phyloP scores from a whole-genome alignment of 2,329 filamentous ascomycete genomes.

The Geoglossum cookeanum region DNA sequence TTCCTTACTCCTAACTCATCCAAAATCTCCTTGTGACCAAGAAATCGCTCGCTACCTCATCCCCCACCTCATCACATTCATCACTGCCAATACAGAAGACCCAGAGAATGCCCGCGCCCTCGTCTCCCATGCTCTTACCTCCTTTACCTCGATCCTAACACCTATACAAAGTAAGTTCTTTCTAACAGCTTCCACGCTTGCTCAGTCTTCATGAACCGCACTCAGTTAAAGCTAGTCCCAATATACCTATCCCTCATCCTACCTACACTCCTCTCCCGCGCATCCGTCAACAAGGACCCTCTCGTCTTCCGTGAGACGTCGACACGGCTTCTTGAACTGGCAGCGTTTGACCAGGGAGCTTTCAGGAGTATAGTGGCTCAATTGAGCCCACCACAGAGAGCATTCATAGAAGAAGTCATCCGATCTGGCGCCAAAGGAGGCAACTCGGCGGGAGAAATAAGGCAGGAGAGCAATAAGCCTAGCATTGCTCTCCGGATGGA shows the following conservation, averaged over 20 bases:
- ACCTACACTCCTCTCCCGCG: not conserved
- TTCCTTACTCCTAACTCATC: constrained; percentile 52
- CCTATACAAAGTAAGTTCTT: constrained; percentile 15
- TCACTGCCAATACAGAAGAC: constrained; percentile 54
- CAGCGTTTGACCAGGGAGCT: constrained; percentile 47
- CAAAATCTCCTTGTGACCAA: constrained; percentile 41
- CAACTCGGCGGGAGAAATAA: constrained; percentile 16
- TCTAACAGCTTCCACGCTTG: not conserved
- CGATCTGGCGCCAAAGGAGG: constrained; percentile 26
- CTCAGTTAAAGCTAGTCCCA: not conserved
- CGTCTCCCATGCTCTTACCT: constrained; percentile 42
- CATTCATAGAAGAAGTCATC: constrained; percentile 66
- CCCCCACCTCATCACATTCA: constrained; percentile 57
- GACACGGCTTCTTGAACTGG: constrained; percentile 58
- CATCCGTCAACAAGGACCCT: not conserved
- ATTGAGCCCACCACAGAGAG: constrained; percentile 51
- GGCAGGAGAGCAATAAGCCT: constrained; percentile 39
- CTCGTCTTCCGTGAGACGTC: constrained; percentile 43
- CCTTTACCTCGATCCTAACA: not conserved
- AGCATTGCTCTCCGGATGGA: constrained; percentile 91
- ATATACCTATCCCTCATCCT: not conserved
- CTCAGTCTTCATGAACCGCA: not conserved
- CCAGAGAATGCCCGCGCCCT: constrained; percentile 55
- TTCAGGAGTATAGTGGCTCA: constrained; percentile 58
- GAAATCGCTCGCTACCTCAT: constrained; percentile 56